Percentiles rank a stretch among this genome's conserved stretches.
phyloP scores from a whole-genome alignment of 805 yeast genomes.

The Cephaloascus fragrans region DNA sequence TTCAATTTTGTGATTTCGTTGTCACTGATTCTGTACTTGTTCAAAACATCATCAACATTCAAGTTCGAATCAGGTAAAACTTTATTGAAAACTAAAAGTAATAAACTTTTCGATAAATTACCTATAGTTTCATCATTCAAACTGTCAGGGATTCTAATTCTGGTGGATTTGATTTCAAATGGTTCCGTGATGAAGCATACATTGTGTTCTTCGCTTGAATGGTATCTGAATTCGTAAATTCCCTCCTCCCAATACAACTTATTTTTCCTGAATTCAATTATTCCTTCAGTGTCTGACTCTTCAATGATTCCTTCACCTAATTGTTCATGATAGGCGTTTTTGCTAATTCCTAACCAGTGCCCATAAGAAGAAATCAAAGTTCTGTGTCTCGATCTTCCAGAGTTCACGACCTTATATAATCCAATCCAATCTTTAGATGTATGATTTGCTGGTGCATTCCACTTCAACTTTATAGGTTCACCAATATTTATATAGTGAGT shows the following conservation, averaged over 20 bases:
- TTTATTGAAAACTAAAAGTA: constrained; percentile 18
- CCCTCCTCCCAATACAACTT: constrained; percentile 59
- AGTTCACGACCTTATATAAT: constrained; percentile 52
- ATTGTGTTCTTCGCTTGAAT: constrained; percentile 54
- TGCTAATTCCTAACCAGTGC: constrained; percentile 48
- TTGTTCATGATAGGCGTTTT: constrained; percentile 17
- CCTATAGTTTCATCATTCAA: constrained; percentile 16
- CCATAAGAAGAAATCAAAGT: constrained; percentile 57
- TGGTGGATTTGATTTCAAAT: constrained; percentile 44
- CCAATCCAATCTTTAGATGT: constrained; percentile 67
- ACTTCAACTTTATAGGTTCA: constrained; percentile 40
- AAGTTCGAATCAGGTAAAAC: constrained; percentile 2
- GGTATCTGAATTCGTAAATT: constrained; percentile 65
- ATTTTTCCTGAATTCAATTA: constrained; percentile 35
- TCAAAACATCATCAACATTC: no score
- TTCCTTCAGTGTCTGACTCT: constrained; percentile 24
- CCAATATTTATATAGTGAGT: constrained; percentile 26
- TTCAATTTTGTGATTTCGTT: constrained; percentile 9
- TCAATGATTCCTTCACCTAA: constrained; percentile 1
- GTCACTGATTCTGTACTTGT: no score
- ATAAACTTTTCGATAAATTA: constrained; percentile 18
- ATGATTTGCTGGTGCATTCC: constrained; percentile 43
- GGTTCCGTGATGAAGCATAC: constrained; percentile 60
- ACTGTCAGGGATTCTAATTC: constrained; percentile 22
- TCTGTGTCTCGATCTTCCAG: constrained; percentile 41